Evolutionary conservation across 305 asterid species (phyloP), one percentile per base, ranked within the genome.

Genomic region (Fraxinus ornus): DNA sequence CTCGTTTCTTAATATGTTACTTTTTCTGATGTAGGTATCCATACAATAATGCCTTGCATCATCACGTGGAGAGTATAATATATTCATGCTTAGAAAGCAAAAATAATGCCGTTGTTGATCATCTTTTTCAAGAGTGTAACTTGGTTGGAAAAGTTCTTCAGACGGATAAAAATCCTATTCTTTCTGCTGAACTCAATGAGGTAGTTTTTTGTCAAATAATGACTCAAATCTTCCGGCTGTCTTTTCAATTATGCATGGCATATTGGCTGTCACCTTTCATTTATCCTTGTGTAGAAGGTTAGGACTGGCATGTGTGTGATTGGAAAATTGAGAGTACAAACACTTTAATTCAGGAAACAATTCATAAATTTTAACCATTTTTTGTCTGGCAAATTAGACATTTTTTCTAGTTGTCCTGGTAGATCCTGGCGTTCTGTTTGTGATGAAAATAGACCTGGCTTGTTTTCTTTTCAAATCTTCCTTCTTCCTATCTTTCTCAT

Each of bases 41-140:
- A 4, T 96, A 84, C 89, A 96, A 96, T 86, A 96, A 96, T 88
- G 99, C 97, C 70, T 88, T 96, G 86, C 99, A 96, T 89, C 98
- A 94, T 90, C 97, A 96, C 71, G 98, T 94, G 84, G 99, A 96
- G 93, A 94, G 98, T 90, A 93, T 94, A 80, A 86, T 94, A 86
- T 91, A 88, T 86, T 93, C 98, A 84, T 93, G 98, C 88, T 80
- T 94, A 89, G 99, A 93, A 84, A 93, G 97, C 92, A 93, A 92
- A 87, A 90, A 86, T 84, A 86, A 79, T 80, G 83, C 89, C 44
- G 84, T 92, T 35, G 76, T 87, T 85, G 93, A 92, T 84, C 98
- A 96, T 93, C 93, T 96, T 85, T 88, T 94, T 33, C 79, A 83
- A 77, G 98, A 93, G 41, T 94, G 98, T 88, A 81, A 90, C 88